Percentiles rank a stretch among this genome's conserved stretches.
Conservation (phyloP, 2,329 filamentous ascomycete species). For the Monilinia vaccinii-corymbosi region DNA sequence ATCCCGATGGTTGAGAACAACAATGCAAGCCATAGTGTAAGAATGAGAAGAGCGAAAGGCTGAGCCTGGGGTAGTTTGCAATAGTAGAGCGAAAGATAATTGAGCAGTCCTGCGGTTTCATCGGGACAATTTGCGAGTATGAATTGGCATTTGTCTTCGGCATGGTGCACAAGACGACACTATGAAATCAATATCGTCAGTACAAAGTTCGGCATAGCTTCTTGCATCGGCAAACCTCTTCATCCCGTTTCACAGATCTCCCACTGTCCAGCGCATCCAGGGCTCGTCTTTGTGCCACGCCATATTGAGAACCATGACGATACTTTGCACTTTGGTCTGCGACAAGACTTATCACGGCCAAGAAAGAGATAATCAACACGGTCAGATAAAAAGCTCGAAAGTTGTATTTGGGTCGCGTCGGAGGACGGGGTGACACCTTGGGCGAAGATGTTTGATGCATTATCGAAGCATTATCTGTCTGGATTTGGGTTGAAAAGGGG, state of each 20-base stretch:
- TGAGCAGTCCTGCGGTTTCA: conserved; percentile 81
- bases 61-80: conserved; percentile 62
- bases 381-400: conserved; percentile 30
- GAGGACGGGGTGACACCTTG: conserved; percentile 13
- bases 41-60: conserved; percentile 67
- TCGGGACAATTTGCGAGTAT: conserved; percentile 73
- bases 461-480: conserved; percentile 22
- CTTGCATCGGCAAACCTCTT: conserved; percentile 23
- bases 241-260: conserved; percentile 25
- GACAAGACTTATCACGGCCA: conserved; percentile 26
- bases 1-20: conserved; percentile 97
- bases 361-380: conserved; percentile 23
- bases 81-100: conserved; percentile 87
- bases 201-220: background rate
- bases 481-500: background rate
- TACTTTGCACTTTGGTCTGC: conserved; percentile 26
- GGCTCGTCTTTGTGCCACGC: conserved; percentile 22
- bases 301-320: conserved; percentile 24
- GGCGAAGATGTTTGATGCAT: conserved; percentile 20
- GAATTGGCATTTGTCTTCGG: conserved; percentile 77
- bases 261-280: conserved; percentile 20
- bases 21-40: conserved; percentile 76
- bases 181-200: conserved; percentile 30
- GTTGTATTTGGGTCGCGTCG: conserved; percentile 19
- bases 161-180: conserved; percentile 72